phyloP scores from a whole-genome alignment of 352 stramenopile species.

The Globisporangium middletonii region DNA sequence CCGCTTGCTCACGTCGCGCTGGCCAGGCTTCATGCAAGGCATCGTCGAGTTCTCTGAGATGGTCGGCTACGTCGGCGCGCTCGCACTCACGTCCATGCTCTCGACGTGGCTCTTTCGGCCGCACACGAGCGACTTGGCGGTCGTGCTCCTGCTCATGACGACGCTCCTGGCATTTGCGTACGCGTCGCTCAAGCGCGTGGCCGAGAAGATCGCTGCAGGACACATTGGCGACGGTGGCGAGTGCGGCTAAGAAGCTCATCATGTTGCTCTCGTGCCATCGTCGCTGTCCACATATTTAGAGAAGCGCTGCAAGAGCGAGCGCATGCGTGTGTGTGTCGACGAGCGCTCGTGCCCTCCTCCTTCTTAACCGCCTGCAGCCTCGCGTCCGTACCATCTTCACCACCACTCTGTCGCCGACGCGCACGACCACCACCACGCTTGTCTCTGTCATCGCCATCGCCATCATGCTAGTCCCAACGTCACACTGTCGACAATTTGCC shows the following conservation, averaged over 20 bases:
- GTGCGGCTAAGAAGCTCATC: background rate
- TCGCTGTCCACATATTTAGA: slow-evolving; percentile 10
- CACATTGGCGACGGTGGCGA: slow-evolving; percentile 1
- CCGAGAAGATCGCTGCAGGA: slow-evolving; percentile 13
- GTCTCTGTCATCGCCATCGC: no score
- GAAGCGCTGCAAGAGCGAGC: background rate
- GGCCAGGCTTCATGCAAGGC: slow-evolving; percentile 40
- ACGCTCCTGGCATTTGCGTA: slow-evolving; percentile 50
- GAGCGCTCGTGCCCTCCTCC: no score
- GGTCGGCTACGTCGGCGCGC: slow-evolving; percentile 43
- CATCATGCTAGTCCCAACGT: no score
- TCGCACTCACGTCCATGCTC: slow-evolving; percentile 43
- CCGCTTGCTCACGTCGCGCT: slow-evolving; percentile 19
- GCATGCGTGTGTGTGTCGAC: no score
- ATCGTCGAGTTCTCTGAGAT: slow-evolving; percentile 45
- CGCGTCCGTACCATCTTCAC: no score
- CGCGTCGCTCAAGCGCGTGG: slow-evolving; percentile 31
- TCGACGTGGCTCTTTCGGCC: slow-evolving; percentile 56
- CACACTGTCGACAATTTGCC: no score
- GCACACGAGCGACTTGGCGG: slow-evolving; percentile 47
- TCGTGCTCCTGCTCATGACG: slow-evolving; percentile 60
- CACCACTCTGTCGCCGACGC: no score
- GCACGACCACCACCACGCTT: no score
- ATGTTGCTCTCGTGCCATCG: background rate
- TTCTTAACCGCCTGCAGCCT: no score